A percentile compares a stretch with the other conserved stretches of the same genome.
Evolutionary conservation across 202 grass and related monocot species (phyloP).

Genomic region (Zizania palustris): DNA sequence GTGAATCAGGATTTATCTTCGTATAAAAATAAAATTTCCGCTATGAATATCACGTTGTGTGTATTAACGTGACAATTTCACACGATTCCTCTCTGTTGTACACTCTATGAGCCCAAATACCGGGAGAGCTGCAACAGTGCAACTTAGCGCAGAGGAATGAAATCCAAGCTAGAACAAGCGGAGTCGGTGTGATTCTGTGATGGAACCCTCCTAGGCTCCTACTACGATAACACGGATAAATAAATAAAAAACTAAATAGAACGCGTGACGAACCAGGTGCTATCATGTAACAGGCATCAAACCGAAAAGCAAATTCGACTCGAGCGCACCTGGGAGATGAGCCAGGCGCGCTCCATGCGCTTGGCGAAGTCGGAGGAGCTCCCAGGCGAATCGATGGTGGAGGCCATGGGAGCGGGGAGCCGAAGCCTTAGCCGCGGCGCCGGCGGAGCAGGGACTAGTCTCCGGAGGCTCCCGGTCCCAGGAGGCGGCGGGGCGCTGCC

Average conservation of each 20-base stretch:
- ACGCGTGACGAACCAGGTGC: neutral
- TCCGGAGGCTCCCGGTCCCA: conserved; percentile 28
- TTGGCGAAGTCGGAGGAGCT: conserved; percentile 71
- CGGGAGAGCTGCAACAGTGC: neutral
- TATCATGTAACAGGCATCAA: neutral
- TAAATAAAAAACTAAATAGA: neutral
- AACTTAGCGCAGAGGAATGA: neutral
- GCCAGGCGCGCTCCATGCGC: conserved; percentile 81
- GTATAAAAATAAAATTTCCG: neutral
- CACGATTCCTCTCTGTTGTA: neutral
- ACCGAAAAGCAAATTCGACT: neutral
- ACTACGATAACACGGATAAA: neutral
- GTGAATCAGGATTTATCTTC: neutral
- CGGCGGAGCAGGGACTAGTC: conserved; percentile 1
- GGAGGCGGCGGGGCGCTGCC: neutral
- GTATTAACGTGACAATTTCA: neutral
- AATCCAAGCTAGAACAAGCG: conserved; percentile 3
- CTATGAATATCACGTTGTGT: neutral
- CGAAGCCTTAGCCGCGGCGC: conserved; percentile 20
- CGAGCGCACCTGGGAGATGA: conserved; percentile 77
- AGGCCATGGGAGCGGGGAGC: conserved; percentile 52
- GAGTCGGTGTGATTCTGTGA: neutral
- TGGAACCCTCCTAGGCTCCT: neutral
- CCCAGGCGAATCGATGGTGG: conserved; percentile 64
- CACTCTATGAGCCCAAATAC: neutral